A percentile compares a stretch with the other conserved stretches of the same genome.
These are phyloP conservation scores for Amaranthus hypochondriacus DNA, from an alignment of 148 eudicot species.

Conservation along the genomic window DNA sequence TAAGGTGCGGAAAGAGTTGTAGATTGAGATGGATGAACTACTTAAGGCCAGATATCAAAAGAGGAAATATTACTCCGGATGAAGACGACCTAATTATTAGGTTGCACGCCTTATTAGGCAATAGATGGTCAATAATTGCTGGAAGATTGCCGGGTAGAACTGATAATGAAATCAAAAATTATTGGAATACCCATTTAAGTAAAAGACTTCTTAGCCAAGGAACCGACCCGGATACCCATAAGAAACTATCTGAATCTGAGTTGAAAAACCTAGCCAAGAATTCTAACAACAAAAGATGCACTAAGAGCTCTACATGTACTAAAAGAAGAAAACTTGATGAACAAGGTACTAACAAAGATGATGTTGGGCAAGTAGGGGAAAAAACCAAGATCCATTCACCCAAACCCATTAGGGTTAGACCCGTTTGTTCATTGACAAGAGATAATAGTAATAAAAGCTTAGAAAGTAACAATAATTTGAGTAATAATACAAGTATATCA, in stretches of 20 bases:
- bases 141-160: conserved; percentile 71
- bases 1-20: conserved; percentile 71
- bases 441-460: conserved; percentile 31
- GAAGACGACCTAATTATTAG: conserved; percentile 62
- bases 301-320: conserved; percentile 18
- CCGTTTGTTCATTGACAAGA: conserved; percentile 29
- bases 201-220: conserved; percentile 39
- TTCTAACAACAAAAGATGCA: conserved; percentile 11
- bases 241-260: conserved; percentile 21
- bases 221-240: conserved; percentile 33
- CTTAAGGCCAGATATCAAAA: conserved; percentile 56
- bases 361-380: conserved; percentile 4
- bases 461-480: conserved; percentile 15
- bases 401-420: conserved; percentile 34
- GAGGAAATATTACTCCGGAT: conserved; percentile 53
- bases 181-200: conserved; percentile 65
- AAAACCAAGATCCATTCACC: conserved; percentile 38
- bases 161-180: conserved; percentile 64
- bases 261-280: not conserved
- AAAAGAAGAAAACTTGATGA: conserved; percentile 5
- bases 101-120: conserved; percentile 54
- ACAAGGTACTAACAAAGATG: not conserved
- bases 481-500: conserved; percentile 17
- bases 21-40: conserved; percentile 69
- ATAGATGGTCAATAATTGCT: conserved; percentile 60